These are phyloP conservation scores for Cryphonectria radicalis DNA, from an alignment of 2,329 filamentous ascomycete genomes.

Conservation along the genomic window DNA sequence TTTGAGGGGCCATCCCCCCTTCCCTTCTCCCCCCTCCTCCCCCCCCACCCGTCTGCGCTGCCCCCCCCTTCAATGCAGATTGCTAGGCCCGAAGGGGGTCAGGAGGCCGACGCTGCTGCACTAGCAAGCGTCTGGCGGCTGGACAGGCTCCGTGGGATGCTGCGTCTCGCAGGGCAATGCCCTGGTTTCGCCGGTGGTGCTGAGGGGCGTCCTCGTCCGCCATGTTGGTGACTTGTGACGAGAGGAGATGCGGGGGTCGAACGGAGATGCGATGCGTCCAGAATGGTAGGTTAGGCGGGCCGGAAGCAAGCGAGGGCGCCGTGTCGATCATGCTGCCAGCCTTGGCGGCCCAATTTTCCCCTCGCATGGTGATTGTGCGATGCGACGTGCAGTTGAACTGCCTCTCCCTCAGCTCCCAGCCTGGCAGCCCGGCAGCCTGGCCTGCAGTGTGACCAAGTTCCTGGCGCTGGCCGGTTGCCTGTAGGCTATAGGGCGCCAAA, in stretches of 20 bases:
- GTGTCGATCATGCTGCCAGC: constrained; percentile 26
- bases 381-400: background rate
- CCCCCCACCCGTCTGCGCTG: constrained; percentile 7
- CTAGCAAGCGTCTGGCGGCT: constrained; percentile 27
- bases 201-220: background rate
- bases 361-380: background rate
- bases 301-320: constrained; percentile 28
- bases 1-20: background rate
- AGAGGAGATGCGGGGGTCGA: constrained; percentile 32
- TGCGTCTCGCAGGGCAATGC: constrained; percentile 11
- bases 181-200: constrained; percentile 2
- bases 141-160: constrained; percentile 22
- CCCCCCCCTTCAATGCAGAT: constrained; percentile 6
- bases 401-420: constrained; percentile 1
- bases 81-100: constrained; percentile 22
- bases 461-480: background rate
- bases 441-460: constrained; percentile 10
- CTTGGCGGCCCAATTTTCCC: background rate
- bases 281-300: constrained; percentile 26
- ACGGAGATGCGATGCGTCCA: constrained; percentile 37
- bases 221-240: background rate
- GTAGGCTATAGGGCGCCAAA: background rate
- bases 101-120: constrained; percentile 19
- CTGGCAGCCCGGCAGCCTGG: background rate
- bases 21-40: constrained; percentile 1